Evolutionary conservation across 2,329 filamentous ascomycete species (phyloP).

Genomic region (Scorias spongiosa): DNA sequence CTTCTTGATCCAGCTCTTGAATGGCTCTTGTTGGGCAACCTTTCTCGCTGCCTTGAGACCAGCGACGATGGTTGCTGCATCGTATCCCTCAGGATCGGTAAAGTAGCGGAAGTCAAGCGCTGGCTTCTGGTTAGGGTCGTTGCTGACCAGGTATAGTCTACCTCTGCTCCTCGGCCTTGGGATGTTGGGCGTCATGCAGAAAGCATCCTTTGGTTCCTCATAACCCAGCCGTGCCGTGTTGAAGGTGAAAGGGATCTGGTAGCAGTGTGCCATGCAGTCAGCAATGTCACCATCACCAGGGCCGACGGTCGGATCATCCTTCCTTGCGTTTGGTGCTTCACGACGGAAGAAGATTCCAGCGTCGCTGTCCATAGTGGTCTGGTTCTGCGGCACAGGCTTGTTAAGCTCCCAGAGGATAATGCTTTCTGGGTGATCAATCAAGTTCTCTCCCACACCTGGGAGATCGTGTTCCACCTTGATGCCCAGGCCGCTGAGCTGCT

Average conservation of each 20-base stretch:
- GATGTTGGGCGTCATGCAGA: conserved; percentile 90
- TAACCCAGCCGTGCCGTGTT: conserved; percentile 71
- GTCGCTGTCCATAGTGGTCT: conserved; percentile 85
- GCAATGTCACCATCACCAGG: conserved; percentile 53
- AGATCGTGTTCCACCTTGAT: conserved; percentile 44
- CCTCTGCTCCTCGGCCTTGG: conserved; percentile 67
- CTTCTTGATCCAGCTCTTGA: conserved; percentile 68
- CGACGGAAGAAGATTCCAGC: conserved; percentile 78
- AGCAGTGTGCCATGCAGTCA: conserved; percentile 94
- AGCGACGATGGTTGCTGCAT: conserved; percentile 64
- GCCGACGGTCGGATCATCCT: conserved; percentile 17
- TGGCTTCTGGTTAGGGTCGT: conserved; percentile 62
- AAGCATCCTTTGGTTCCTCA: conserved; percentile 55
- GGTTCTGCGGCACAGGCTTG: conserved; percentile 58
- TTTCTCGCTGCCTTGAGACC: conserved; percentile 65
- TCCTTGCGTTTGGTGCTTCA: conserved; percentile 52
- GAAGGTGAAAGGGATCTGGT: conserved; percentile 82
- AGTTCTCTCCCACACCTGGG: conserved; percentile 48
- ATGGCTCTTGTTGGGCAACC: conserved; percentile 59
- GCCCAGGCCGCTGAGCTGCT: conserved; percentile 30
- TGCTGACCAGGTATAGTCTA: conserved; percentile 59
- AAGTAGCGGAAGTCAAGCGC: conserved; percentile 82
- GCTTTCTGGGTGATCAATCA: conserved; percentile 49
- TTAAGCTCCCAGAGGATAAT: conserved; percentile 69
- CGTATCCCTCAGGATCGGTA: conserved; percentile 72